Evolutionary conservation across 805 yeast species (phyloP).

Genomic region (Ogataea populi-albae): DNA sequence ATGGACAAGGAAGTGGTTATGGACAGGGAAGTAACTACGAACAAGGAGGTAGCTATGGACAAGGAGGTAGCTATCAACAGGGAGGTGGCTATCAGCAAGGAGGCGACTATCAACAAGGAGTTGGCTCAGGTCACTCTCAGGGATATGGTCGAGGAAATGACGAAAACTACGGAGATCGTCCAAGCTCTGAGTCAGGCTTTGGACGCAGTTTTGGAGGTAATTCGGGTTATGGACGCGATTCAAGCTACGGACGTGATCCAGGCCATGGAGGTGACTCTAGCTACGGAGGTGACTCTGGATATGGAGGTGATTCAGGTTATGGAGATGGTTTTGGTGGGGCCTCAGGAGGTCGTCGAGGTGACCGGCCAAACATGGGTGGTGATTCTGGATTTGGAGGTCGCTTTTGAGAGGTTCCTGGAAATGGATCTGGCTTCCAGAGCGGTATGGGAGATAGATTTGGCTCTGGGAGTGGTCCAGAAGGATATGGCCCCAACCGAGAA

Average conservation of each 20-base stretch:
- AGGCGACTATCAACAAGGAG: background rate
- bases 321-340: too few species aligned
- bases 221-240: background rate
- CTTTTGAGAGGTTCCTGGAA: too few species aligned
- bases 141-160: background rate
- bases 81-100: constrained; percentile 1
- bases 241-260: background rate
- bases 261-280: background rate
- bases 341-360: too few species aligned
- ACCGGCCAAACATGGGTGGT: too few species aligned
- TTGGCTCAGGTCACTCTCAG: background rate
- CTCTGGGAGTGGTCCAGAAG: too few species aligned
- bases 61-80: constrained; percentile 7
- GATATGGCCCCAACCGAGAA: too few species aligned
- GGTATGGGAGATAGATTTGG: too few species aligned
- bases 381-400: too few species aligned
- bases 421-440: too few species aligned
- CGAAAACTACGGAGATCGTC: background rate
- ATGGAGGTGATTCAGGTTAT: too few species aligned
- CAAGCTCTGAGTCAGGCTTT: background rate
- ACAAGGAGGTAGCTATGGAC: constrained; percentile 6
- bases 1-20: constrained; percentile 8
- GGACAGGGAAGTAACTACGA: constrained; percentile 15
- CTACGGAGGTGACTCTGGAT: background rate
- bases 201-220: background rate